Evolutionary conservation across 345 rosid species (phyloP), one percentile per base, ranked within the genome.

Genomic region (Microthlaspi erraticum): DNA sequence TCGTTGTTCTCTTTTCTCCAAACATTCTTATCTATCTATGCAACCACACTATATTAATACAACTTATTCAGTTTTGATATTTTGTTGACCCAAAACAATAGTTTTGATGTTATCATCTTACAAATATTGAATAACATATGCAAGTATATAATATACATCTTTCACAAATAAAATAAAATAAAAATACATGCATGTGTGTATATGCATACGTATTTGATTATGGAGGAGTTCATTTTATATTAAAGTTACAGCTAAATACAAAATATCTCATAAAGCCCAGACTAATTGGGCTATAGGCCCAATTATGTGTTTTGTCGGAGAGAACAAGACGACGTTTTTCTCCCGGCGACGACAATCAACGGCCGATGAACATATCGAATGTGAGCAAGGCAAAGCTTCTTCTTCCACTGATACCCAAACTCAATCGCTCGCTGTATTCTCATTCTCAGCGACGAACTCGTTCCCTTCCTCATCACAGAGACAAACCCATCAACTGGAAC

Each of bases 381-480:
- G 71, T 49, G 41, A 56, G 53, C 66, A 81, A 68, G 32, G 14
- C 71, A 12, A 79, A 72, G 62, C 78, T 62, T 51, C 70, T 56
- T 49, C 66, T 32, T 49, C 60, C 68, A 19, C 49, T 19, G 1
- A 67, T 31, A 49, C 65, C 75, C 13, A 70, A 62, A 17, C 66
- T 70, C 39, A 51, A 5, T 54, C 68, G 46, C 26, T 49, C 64
- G 0, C 20, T 26, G 7, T 37, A 60, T 54, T 76, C 70, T 20
- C 70, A 78, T 59, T n/a, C 65, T 38, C 65, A 68, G 23, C 70
- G 76, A 49, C 76, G 71, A 26, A 49, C 78, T 41, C 84, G 81
- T 50, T 76, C 84, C 5, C 84, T 80, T 69, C 74, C 84, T 67
- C 81, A 76, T n/a, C 73, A 68, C 78, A 72, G 70, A 71, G 76